These are phyloP conservation scores for Aphanomyces invadans DNA, from an alignment of 352 stramenopile species.

Conservation along the genomic window DNA sequence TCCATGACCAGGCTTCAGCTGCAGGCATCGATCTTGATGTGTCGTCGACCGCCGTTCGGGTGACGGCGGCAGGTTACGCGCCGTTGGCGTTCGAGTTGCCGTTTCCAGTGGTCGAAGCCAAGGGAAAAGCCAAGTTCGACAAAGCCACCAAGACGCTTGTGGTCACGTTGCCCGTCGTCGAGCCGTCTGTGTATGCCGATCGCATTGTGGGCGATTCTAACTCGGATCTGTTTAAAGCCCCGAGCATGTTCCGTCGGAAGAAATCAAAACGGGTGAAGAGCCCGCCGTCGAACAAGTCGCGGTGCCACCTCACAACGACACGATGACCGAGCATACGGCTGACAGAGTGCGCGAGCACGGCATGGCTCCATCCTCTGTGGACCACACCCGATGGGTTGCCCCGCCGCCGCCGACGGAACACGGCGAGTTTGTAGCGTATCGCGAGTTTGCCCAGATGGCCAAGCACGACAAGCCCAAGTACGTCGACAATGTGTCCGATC, in stretches of 20 bases:
- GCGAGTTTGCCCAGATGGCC: slow-evolving; percentile 14
- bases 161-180: slow-evolving; percentile 63
- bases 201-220: neutral
- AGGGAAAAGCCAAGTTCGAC: slow-evolving; percentile 75
- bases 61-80: slow-evolving; percentile 41
- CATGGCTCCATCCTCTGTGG: too few species aligned
- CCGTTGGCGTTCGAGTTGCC: slow-evolving; percentile 52
- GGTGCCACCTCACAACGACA: neutral
- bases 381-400: slow-evolving; percentile 6
- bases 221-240: neutral
- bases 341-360: too few species aligned
- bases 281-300: too few species aligned
- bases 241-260: neutral
- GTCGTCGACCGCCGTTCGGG: slow-evolving; percentile 38
- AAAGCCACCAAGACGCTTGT: slow-evolving; percentile 63
- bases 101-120: slow-evolving; percentile 68
- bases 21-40: slow-evolving; percentile 63
- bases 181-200: neutral
- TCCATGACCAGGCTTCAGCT: slow-evolving; percentile 40
- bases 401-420: neutral
- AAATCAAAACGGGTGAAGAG: neutral
- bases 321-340: neutral
- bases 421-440: slow-evolving; percentile 19
- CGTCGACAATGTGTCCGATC: neutral
- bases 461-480: slow-evolving; percentile 18